Conservation (phyloP, 2,329 filamentous ascomycete species). For the Curvularia sp. region DNA sequence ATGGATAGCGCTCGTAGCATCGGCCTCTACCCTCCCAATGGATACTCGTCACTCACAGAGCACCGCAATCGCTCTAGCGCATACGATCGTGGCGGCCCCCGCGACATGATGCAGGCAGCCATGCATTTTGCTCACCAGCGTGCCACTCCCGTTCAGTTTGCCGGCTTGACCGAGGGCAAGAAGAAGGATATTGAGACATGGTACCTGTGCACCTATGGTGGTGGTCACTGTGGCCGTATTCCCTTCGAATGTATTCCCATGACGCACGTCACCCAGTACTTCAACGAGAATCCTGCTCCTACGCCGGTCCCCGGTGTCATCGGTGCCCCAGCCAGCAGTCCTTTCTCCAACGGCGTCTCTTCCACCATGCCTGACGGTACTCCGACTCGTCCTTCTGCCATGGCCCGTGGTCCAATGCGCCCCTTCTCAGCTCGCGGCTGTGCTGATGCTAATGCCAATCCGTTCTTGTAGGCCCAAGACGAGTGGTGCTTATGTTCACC, state of each 20-base stretch:
- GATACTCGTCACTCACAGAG: slow-evolving; percentile 75
- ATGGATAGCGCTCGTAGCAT: slow-evolving; percentile 86
- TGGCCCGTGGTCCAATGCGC: slow-evolving; percentile 14
- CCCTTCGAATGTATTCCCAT: slow-evolving; percentile 41
- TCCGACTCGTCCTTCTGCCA: slow-evolving; percentile 21
- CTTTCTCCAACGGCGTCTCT: slow-evolving; percentile 7
- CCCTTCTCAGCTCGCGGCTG: slow-evolving; percentile 13
- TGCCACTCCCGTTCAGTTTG: slow-evolving; percentile 18
- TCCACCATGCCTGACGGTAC: slow-evolving; percentile 10
- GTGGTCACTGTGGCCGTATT: slow-evolving; percentile 28
- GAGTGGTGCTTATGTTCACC: slow-evolving; percentile 5
- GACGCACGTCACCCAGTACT: slow-evolving; percentile 31
- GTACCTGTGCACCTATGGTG: slow-evolving; percentile 33
- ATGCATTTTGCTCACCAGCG: slow-evolving; percentile 29
- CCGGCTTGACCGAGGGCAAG: slow-evolving; percentile 26
- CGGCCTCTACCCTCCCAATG: slow-evolving; percentile 84
- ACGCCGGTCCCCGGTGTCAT: slow-evolving; percentile 31
- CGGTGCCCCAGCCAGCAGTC: slow-evolving; percentile 23
- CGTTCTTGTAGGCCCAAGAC: slow-evolving; percentile 21
- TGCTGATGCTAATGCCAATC: slow-evolving; percentile 16
- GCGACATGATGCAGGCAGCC: slow-evolving; percentile 40
- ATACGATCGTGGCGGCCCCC: slow-evolving; percentile 78
- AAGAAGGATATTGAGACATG: slow-evolving; percentile 37
- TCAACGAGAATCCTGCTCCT: slow-evolving; percentile 23
- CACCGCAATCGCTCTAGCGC: slow-evolving; percentile 78